Evolutionary conservation across 139 green algal genomes (phyloP).

Genomic region (Picochlorum sp.): DNA sequence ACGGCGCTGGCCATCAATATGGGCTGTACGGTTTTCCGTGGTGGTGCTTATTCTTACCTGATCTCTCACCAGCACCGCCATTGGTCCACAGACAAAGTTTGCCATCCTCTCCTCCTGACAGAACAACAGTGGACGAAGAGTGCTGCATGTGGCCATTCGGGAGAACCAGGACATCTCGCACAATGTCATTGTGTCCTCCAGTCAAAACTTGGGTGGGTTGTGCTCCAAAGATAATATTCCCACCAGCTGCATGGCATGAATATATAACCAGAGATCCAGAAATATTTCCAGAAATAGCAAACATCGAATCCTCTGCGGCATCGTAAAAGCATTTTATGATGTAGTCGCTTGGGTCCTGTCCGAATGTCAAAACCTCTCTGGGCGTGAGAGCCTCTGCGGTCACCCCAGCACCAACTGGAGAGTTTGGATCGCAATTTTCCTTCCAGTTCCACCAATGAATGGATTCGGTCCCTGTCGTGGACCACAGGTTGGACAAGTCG

Average conservation of each 20-base stretch:
- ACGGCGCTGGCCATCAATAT: neutral
- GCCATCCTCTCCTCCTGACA: conserved; percentile 5
- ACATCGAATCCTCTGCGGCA: conserved; percentile 30
- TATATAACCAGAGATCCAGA: conserved; percentile 20
- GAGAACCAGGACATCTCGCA: neutral
- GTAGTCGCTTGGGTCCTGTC: conserved; percentile 39
- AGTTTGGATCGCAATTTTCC: conserved; percentile 39
- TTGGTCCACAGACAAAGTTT: neutral
- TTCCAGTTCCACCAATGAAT: conserved; percentile 77
- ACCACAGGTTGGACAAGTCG: conserved; percentile 42
- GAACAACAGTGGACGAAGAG: neutral
- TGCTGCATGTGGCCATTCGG: too few species aligned
- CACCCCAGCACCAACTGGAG: conserved; percentile 27
- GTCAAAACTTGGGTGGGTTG: neutral
- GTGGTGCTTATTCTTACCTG: neutral
- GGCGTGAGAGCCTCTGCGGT: neutral
- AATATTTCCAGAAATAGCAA: conserved; percentile 43
- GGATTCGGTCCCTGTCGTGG: conserved; percentile 51
- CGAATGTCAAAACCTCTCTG: neutral
- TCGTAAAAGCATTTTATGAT: conserved; percentile 55
- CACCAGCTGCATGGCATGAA: neutral
- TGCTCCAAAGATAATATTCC: neutral
- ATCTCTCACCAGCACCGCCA: neutral
- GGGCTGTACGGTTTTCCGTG: neutral
- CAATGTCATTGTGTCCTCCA: neutral